These are phyloP conservation scores for Polychaeton citri DNA, from an alignment of 2,329 filamentous ascomycete species.

Conservation along the genomic window DNA sequence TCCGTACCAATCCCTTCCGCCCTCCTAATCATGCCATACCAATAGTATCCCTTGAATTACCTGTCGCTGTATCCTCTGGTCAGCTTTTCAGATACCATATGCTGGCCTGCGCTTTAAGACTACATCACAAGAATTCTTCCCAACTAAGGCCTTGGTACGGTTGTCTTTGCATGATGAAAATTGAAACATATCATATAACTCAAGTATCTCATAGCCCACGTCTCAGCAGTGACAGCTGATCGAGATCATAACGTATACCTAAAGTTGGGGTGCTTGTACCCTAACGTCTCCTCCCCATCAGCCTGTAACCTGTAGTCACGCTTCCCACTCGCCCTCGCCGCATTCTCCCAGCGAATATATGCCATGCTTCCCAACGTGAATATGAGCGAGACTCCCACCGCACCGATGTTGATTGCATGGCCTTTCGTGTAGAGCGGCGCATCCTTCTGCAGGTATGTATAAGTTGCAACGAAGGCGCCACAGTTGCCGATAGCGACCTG, in stretches of 20 bases:
- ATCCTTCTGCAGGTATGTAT: constrained; percentile 31
- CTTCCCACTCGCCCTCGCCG: constrained; percentile 24
- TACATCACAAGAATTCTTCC: too few relatives aligned
- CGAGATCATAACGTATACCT: constrained; percentile 21
- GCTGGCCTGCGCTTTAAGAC: too few relatives aligned
- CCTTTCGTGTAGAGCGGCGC: constrained; percentile 27
- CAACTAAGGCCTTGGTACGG: too few relatives aligned
- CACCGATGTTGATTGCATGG: constrained; percentile 29
- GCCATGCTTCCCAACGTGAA: constrained; percentile 20
- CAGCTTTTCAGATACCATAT: too few relatives aligned
- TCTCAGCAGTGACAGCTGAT: background rate
- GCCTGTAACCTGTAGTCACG: constrained; percentile 24
- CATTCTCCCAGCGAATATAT: constrained; percentile 31
- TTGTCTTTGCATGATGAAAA: too few relatives aligned
- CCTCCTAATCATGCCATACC: too few relatives aligned
- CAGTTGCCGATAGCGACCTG: constrained; percentile 30
- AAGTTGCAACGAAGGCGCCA: constrained; percentile 32
- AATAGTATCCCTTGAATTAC: too few relatives aligned
- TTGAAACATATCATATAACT: too few relatives aligned
- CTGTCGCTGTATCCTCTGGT: too few relatives aligned
- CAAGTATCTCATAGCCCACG: background rate
- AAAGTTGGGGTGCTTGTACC: constrained; percentile 29
- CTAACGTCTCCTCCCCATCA: constrained; percentile 21
- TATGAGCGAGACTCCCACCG: constrained; percentile 24
- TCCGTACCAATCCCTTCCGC: too few relatives aligned